phyloP scores from a whole-genome alignment of 1,284 basidiomycete genomes.

The Jaminaea rosea region DNA sequence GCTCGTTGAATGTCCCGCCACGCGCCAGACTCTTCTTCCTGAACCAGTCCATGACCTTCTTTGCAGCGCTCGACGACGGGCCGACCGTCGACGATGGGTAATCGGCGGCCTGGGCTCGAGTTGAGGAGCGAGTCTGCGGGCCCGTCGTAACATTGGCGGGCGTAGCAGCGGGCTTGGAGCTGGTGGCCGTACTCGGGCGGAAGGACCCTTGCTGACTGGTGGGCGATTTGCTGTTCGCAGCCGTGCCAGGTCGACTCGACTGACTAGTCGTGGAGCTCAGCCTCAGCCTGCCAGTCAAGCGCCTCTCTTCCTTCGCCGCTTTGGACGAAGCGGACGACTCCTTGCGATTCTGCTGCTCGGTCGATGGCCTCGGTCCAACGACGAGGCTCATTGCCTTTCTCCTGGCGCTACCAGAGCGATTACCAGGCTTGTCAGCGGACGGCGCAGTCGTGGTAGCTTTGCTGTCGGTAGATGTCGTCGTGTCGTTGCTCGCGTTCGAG shows the following conservation, averaged over 20 bases:
- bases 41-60: constrained; percentile 61
- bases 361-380: too few species aligned
- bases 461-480: too few species aligned
- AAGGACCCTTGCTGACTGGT: neutral
- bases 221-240: too few species aligned
- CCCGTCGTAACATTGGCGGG: constrained; percentile 1
- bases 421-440: constrained; percentile 12
- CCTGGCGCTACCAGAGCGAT: constrained; percentile 18
- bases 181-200: neutral
- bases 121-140: constrained; percentile 1
- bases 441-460: constrained; percentile 3
- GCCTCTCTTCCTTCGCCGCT: constrained; percentile 11
- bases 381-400: constrained; percentile 40
- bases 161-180: neutral
- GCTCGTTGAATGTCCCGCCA: constrained; percentile 27
- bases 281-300: constrained; percentile 8
- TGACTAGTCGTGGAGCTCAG: too few species aligned
- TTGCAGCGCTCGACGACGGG: constrained; percentile 53
- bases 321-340: constrained; percentile 6
- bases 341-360: too few species aligned
- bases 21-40: constrained; percentile 53
- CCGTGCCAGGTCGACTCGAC: constrained; percentile 7
- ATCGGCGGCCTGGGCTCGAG: too few species aligned
- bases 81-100: constrained; percentile 38
- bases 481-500: too few species aligned